phyloP scores from a whole-genome alignment of 2,329 filamentous ascomycete species.

The Colletotrichum sp. region DNA sequence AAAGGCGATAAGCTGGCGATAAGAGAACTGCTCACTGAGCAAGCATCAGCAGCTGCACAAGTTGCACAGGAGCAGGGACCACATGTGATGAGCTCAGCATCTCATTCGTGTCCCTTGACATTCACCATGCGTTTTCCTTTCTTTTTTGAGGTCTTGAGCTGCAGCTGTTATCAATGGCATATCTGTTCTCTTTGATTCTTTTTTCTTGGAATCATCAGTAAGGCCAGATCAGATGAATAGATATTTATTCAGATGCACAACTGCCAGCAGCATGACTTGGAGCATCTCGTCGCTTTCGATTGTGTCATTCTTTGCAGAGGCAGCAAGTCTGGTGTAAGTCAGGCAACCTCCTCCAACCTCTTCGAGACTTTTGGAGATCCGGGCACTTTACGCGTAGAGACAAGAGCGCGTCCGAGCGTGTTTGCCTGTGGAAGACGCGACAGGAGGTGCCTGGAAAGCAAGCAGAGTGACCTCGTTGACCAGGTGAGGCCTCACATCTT shows the following conservation, averaged over 20 bases:
- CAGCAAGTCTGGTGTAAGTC: not conserved
- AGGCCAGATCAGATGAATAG: not conserved
- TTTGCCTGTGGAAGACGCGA: conserved; percentile 9
- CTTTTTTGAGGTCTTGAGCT: not conserved
- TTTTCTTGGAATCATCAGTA: not conserved
- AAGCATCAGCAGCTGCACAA: conserved; percentile 6
- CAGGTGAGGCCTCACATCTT: not conserved
- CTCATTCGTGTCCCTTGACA: conserved; percentile 10
- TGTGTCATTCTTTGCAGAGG: not conserved
- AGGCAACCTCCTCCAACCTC: not conserved
- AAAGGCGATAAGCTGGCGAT: too few species aligned
- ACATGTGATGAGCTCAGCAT: conserved; percentile 11
- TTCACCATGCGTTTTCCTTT: not conserved
- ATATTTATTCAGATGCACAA: not conserved
- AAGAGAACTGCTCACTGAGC: not conserved
- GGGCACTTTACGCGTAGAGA: conserved; percentile 13
- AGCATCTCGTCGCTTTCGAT: not conserved
- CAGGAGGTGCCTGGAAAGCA: not conserved
- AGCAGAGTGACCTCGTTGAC: conserved; percentile 7
- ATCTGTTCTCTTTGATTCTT: not conserved
- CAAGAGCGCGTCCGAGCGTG: conserved; percentile 5
- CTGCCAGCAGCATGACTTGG: not conserved
- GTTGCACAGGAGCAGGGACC: not conserved
- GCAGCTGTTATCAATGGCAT: not conserved
- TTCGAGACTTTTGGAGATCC: not conserved